These are phyloP conservation scores for Apiotrichum siamense DNA, from an alignment of 1,284 basidiomycete species.

Conservation along the genomic window DNA sequence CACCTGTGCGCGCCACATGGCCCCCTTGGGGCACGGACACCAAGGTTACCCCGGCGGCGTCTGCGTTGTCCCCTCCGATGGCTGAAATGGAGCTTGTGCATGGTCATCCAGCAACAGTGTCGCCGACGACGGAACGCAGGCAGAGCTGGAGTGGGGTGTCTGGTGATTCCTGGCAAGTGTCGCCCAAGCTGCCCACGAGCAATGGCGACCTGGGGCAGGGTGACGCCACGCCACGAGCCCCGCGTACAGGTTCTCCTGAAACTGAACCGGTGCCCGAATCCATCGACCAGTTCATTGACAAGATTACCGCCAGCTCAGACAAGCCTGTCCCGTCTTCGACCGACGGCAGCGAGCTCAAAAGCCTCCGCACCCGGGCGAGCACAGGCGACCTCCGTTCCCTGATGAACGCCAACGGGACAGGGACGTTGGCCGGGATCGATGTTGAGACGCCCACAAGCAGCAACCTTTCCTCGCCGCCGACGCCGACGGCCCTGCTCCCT, in stretches of 20 bases:
- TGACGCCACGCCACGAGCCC: slow-evolving; percentile 28
- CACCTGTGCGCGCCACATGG: slow-evolving; percentile 4
- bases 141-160: slow-evolving; percentile 37
- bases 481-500: slow-evolving; percentile 22
- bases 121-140: slow-evolving; percentile 20
- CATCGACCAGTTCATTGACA: neutral
- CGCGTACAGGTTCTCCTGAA: slow-evolving; percentile 30
- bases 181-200: neutral
- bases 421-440: too few relatives aligned
- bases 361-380: slow-evolving; percentile 18
- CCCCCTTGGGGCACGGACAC: neutral
- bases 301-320: too few relatives aligned
- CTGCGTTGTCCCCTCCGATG: neutral
- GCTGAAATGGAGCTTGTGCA: slow-evolving; percentile 29
- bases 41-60: neutral
- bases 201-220: slow-evolving; percentile 12
- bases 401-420: slow-evolving; percentile 15
- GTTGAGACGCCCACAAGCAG: slow-evolving; percentile 42
- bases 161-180: neutral
- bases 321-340: too few relatives aligned
- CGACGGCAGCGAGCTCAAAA: too few relatives aligned
- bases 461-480: slow-evolving; percentile 43
- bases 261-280: neutral
- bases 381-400: slow-evolving; percentile 32
- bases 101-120: slow-evolving; percentile 35